These are phyloP conservation scores for Anastatica hierochuntica DNA, from an alignment of 345 rosid species.

Conservation along the genomic window DNA sequence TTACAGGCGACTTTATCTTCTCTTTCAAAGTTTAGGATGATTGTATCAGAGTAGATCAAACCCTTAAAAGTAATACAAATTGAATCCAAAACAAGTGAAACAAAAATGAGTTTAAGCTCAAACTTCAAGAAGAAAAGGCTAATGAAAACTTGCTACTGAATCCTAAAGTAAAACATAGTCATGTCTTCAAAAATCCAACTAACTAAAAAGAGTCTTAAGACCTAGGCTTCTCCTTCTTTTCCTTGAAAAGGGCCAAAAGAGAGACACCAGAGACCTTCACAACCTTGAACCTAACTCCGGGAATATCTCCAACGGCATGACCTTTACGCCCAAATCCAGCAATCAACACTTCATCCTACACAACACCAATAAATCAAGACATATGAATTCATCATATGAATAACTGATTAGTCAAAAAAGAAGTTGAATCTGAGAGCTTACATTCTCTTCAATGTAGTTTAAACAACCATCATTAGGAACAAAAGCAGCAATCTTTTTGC, in stretches of 20 bases:
- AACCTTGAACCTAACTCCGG: conserved; percentile 71
- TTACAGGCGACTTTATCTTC: not conserved
- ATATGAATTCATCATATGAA: not conserved
- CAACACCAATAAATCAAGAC: not conserved
- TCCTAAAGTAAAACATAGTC: too few relatives aligned
- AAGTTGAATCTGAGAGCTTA: conserved; percentile 16
- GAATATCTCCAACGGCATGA: conserved; percentile 71
- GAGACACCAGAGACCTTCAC: conserved; percentile 71
- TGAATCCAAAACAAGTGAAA: not conserved
- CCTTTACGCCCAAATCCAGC: conserved; percentile 56
- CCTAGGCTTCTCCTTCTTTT: conserved; percentile 66
- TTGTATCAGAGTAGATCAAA: too few relatives aligned
- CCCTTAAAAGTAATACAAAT: not conserved
- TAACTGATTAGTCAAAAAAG: not conserved
- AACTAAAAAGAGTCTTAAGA: conserved; percentile 30
- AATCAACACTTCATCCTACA: conserved; percentile 60
- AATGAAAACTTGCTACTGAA: too few relatives aligned
- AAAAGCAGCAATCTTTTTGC: conserved; percentile 93
- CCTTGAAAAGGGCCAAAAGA: conserved; percentile 56
- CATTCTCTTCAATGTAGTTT: conserved; percentile 90
- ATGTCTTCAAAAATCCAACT: not conserved
- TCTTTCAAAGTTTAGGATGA: not conserved
- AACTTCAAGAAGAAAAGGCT: not conserved
- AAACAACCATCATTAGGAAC: conserved; percentile 97
- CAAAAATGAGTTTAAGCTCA: not conserved